phyloP scores from a whole-genome alignment of 1,284 basidiomycete species.

The Pseudozyma flocculosa region DNA sequence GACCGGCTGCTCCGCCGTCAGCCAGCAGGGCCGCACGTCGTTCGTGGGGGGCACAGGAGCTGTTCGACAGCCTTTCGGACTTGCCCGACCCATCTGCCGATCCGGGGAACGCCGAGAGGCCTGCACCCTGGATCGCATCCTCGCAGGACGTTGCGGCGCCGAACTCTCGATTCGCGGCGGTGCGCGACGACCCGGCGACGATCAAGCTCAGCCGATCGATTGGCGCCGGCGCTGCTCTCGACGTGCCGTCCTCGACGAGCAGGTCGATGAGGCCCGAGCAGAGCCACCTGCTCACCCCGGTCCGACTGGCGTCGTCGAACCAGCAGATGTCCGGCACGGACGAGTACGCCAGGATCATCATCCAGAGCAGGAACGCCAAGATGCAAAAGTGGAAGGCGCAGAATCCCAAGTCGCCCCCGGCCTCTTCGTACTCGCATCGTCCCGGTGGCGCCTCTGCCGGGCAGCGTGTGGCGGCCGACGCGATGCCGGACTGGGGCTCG shows the following conservation, averaged over 20 bases:
- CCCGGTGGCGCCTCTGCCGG: too few species aligned
- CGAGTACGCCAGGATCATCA: conserved; percentile 64
- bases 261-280: background rate
- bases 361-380: conserved; percentile 64
- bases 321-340: conserved; percentile 57
- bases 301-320: conserved; percentile 10
- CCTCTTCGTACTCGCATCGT: background rate
- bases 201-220: conserved; percentile 24
- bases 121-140: conserved; percentile 49
- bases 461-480: too few species aligned
- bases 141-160: conserved; percentile 28
- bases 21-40: conserved; percentile 5
- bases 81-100: conserved; percentile 1
- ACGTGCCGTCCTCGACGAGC: conserved; percentile 13
- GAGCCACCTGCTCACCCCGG: conserved; percentile 20
- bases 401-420: conserved; percentile 1
- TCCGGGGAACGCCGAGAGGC: conserved; percentile 9
- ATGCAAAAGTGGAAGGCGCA: conserved; percentile 62
- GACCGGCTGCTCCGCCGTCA: background rate
- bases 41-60: conserved; percentile 37
- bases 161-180: conserved; percentile 9
- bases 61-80: conserved; percentile 32
- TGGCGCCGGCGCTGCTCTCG: conserved; percentile 23
- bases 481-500: conserved; percentile 5
- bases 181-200: conserved; percentile 10